Conservation (phyloP, 371 early-diverging fungal species). For the Apophysomyces sp. region DNA sequence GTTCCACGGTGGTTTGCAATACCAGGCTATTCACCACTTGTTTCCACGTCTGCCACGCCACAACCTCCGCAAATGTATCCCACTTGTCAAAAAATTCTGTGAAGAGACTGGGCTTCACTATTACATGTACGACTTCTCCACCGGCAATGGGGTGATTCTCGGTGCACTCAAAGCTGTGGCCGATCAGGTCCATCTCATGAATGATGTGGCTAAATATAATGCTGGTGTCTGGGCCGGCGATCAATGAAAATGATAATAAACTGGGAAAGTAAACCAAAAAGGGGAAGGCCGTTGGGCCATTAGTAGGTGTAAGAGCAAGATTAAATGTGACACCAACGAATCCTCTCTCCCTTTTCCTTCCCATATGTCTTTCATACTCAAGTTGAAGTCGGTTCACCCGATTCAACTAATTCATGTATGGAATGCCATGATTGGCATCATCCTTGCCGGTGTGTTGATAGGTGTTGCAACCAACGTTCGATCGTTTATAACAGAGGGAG, state of each 20-base stretch:
- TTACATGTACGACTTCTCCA: slow-evolving; percentile 69
- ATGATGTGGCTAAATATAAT: slow-evolving; percentile 60
- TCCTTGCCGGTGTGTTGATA: slow-evolving; percentile 15
- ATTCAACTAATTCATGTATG: slow-evolving; percentile 16
- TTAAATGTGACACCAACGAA: no score
- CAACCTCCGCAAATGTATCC: slow-evolving; percentile 74
- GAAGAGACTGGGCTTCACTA: slow-evolving; percentile 66
- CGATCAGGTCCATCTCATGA: slow-evolving; percentile 65
- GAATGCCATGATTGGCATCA: slow-evolving; percentile 11
- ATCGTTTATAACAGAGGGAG: slow-evolving; percentile 26
- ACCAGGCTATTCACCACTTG: slow-evolving; percentile 95
- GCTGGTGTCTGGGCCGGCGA: slow-evolving; percentile 33
- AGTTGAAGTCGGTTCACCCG: slow-evolving; percentile 6
- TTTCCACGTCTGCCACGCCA: slow-evolving; percentile 94
- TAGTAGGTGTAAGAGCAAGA: no score
- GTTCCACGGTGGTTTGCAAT: slow-evolving; percentile 97
- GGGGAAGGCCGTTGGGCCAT: no score
- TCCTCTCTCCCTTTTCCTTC: neutral
- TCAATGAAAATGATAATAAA: neutral
- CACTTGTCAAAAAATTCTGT: slow-evolving; percentile 77
- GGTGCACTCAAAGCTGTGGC: slow-evolving; percentile 69
- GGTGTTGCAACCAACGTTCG: slow-evolving; percentile 25
- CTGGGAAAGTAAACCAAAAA: slow-evolving; percentile 54
- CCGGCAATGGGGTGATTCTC: slow-evolving; percentile 70
- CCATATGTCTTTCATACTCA: neutral